Percentiles rank a stretch among this genome's conserved stretches.
Evolutionary conservation across 1,284 basidiomycete species (phyloP).

Genomic region (Omphalotus olearius): DNA sequence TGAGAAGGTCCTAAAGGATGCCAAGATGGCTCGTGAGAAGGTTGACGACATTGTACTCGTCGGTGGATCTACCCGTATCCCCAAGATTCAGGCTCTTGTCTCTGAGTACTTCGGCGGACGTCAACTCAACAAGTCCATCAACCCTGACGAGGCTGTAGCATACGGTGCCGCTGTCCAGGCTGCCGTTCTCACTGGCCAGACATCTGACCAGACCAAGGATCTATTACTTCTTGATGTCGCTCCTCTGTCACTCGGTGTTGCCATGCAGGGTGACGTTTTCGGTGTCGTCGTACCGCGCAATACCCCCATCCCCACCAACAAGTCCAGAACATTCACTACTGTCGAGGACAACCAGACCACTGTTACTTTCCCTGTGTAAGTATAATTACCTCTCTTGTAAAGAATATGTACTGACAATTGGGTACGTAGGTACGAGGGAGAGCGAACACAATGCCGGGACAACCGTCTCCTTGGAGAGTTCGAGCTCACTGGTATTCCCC

Average conservation of each 20-base stretch:
- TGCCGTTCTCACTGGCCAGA: conserved; percentile 93
- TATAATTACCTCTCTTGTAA: conserved; percentile 9
- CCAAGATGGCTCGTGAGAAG: conserved; percentile 96
- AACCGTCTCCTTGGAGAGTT: conserved; percentile 97
- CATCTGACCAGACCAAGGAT: conserved; percentile 94
- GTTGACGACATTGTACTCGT: conserved; percentile 99
- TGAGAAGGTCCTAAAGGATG: conserved; percentile 98
- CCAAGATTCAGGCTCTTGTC: conserved; percentile 97
- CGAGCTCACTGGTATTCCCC: conserved; percentile 95
- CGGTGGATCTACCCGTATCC: conserved; percentile 99
- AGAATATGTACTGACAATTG: conserved; percentile 11
- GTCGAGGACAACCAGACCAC: conserved; percentile 99
- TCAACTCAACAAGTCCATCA: conserved; percentile 98
- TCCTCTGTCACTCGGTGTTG: conserved; percentile 94
- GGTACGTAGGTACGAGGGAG: conserved; percentile 79
- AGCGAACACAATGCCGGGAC: conserved; percentile 95
- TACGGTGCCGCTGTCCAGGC: conserved; percentile 98
- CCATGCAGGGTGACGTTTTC: conserved; percentile 98
- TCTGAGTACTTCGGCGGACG: conserved; percentile 98
- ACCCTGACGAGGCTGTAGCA: conserved; percentile 93
- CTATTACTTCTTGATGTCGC: conserved; percentile 94
- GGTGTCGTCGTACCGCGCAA: conserved; percentile 96
- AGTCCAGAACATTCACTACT: conserved; percentile 93
- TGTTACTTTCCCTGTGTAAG: conserved; percentile 94
- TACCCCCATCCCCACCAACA: conserved; percentile 97